phyloP scores from a whole-genome alignment of 345 rosid species.

The Triadica sebifera region DNA sequence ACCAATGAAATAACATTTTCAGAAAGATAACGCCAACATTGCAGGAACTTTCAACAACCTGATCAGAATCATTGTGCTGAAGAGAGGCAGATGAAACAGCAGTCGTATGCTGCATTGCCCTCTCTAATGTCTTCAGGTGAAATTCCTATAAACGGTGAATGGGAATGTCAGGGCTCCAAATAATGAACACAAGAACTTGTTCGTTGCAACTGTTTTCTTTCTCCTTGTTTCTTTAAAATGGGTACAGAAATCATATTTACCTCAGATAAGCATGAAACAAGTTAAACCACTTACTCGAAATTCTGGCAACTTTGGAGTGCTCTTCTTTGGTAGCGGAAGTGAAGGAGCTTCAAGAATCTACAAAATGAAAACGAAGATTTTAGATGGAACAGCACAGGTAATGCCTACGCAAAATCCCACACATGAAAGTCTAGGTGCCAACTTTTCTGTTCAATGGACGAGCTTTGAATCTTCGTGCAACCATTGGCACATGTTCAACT shows the following conservation, averaged over 20 bases:
- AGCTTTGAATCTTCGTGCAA: constrained; percentile 72
- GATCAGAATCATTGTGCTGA: constrained; percentile 37
- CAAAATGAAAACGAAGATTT: constrained; percentile 27
- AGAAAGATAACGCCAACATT: constrained; percentile 9
- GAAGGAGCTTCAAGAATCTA: constrained; percentile 91
- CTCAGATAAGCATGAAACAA: constrained; percentile 3
- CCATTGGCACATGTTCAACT: constrained; percentile 37
- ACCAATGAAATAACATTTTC: background rate
- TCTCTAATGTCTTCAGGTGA: constrained; percentile 75
- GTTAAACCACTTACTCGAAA: constrained; percentile 61
- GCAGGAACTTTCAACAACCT: constrained; percentile 38
- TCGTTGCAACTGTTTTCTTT: background rate
- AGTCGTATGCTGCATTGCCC: constrained; percentile 75
- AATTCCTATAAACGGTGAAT: constrained; percentile 59
- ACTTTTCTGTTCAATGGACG: constrained; percentile 95
- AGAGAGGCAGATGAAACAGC: constrained; percentile 43
- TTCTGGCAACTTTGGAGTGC: constrained; percentile 74
- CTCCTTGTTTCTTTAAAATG: background rate
- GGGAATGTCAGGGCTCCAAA: constrained; percentile 17
- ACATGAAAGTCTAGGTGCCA: constrained; percentile 26
- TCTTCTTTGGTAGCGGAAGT: constrained; percentile 69
- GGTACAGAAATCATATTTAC: background rate
- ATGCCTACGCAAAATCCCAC: constrained; percentile 2
- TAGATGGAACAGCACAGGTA: constrained; percentile 14
- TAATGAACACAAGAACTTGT: constrained; percentile 2